phyloP scores from a whole-genome alignment of 768 basidiomycete species.

The Leccinum arenicola region DNA sequence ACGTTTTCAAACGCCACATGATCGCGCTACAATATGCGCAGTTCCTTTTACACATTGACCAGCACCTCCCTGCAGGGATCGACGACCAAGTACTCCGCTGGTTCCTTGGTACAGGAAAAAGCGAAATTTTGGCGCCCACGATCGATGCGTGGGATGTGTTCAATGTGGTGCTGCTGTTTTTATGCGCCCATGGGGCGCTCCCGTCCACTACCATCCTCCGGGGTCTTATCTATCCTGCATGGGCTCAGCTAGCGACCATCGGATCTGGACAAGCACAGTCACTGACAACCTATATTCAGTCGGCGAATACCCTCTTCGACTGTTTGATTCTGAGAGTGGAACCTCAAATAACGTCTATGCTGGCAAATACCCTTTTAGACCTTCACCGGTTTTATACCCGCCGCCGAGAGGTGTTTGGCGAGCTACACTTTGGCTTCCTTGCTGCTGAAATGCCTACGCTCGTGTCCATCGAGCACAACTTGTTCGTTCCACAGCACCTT shows the following conservation, averaged over 20 bases:
- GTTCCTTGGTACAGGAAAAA: slow-evolving; percentile 66
- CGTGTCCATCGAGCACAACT: slow-evolving; percentile 67
- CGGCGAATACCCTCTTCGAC: slow-evolving; percentile 63
- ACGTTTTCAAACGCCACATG: slow-evolving; percentile 42
- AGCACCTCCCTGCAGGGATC: slow-evolving; percentile 69
- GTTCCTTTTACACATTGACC: slow-evolving; percentile 72
- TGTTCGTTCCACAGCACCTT: slow-evolving; percentile 46
- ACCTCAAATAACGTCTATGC: slow-evolving; percentile 34
- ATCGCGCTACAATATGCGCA: slow-evolving; percentile 64
- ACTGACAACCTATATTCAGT: slow-evolving; percentile 51
- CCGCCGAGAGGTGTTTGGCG: slow-evolving; percentile 63
- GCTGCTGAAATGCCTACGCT: slow-evolving; percentile 65
- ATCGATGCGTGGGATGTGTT: slow-evolving; percentile 68
- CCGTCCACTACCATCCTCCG: slow-evolving; percentile 69
- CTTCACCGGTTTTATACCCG: slow-evolving; percentile 68
- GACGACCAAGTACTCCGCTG: slow-evolving; percentile 70
- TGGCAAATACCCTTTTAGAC: slow-evolving; percentile 55
- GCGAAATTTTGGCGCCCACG: slow-evolving; percentile 57
- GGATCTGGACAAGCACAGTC: slow-evolving; percentile 37
- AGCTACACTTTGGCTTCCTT: slow-evolving; percentile 62
- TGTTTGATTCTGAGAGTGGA: slow-evolving; percentile 57
- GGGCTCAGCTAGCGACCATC: slow-evolving; percentile 54
- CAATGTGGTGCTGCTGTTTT: slow-evolving; percentile 52
- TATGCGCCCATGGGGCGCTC: slow-evolving; percentile 67
- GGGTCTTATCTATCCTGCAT: slow-evolving; percentile 77